These are phyloP conservation scores for Tinospora cordifolia DNA, from an alignment of 164 flowering plant genomes.

Conservation along the genomic window DNA sequence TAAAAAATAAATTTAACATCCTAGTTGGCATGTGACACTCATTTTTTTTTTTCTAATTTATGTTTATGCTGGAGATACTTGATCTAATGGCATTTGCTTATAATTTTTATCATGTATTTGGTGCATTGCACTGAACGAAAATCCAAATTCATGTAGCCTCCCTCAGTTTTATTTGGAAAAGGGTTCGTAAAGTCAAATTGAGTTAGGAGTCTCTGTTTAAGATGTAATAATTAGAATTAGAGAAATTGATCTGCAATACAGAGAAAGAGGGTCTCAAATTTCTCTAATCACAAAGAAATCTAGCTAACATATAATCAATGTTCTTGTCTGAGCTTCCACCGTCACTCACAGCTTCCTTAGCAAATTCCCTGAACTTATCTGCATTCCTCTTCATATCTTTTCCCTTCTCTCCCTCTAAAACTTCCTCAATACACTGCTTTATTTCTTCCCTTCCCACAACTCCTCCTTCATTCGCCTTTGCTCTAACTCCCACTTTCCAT, in stretches of 20 bases:
- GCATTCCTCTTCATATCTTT: constrained; percentile 14
- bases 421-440: constrained; percentile 11
- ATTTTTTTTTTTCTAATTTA: no score
- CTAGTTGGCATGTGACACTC: no score
- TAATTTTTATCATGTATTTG: no score
- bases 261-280: not conserved
- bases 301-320: constrained; percentile 16
- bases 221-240: not conserved
- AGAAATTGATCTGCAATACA: not conserved
- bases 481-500: constrained; percentile 23
- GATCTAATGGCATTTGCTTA: no score
- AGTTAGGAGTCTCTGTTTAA: not conserved
- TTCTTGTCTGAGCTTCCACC: constrained; percentile 22
- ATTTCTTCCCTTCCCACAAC: constrained; percentile 19
- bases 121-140: no score
- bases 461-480: constrained; percentile 11
- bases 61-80: no score
- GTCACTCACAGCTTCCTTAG: constrained; percentile 19
- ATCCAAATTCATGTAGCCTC: no score
- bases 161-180: no score
- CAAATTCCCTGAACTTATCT: constrained; percentile 13
- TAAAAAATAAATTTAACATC: no score
- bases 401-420: constrained; percentile 20
- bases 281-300: not conserved
- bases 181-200: not conserved